Conservation (phyloP, 176 grass and related monocot genomes). For the Panicum miliaceum region DNA sequence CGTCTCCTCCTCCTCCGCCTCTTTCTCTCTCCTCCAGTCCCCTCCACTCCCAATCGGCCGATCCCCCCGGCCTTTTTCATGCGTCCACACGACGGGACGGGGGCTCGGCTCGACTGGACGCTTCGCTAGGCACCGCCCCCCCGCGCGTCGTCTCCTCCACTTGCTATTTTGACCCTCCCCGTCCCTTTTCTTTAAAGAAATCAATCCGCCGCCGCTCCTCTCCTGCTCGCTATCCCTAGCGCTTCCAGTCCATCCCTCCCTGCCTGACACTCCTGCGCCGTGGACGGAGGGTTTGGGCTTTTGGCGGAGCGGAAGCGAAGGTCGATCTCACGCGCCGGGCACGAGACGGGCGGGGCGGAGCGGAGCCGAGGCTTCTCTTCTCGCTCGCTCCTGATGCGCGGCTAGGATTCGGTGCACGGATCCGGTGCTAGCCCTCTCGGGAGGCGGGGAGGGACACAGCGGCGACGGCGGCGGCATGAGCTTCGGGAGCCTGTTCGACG, state of each 20-base stretch:
- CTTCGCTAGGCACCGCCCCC: background rate
- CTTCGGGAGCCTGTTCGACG: constrained; percentile 70
- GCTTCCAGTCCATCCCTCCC: background rate
- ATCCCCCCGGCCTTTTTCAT: background rate
- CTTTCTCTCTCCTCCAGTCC: background rate
- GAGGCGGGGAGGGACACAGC: background rate
- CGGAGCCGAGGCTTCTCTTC: background rate
- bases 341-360: background rate
- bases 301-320: constrained; percentile 18
- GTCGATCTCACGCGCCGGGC: background rate
- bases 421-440: constrained; percentile 20
- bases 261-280: background rate
- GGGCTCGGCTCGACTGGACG: no score
- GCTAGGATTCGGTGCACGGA: constrained; percentile 35
- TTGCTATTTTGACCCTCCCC: constrained; percentile 47
- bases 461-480: constrained; percentile 48
- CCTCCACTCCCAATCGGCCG: no score
- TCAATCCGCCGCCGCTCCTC: background rate
- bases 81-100: constrained; percentile 41
- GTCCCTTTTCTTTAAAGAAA: constrained; percentile 41
- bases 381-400: background rate
- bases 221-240: background rate
- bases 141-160: constrained; percentile 26
- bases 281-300: constrained; percentile 73
- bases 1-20: background rate